phyloP scores from a whole-genome alignment of 2,329 filamentous ascomycete species.

The Aureobasidium sp. region DNA sequence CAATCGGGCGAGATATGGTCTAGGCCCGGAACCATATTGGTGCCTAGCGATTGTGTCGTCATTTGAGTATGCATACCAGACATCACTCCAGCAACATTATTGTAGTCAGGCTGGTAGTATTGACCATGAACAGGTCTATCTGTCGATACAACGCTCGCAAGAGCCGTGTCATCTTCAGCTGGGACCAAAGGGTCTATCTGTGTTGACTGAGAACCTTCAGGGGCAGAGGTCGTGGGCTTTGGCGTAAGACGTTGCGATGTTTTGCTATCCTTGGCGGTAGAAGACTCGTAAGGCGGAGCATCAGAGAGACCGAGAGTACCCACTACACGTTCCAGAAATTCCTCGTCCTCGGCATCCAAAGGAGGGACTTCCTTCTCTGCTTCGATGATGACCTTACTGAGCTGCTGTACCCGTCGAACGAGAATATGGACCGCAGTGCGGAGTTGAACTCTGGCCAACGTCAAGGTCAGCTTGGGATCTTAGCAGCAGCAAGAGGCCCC shows the following conservation, averaged over 20 bases:
- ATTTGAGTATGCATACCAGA: not conserved
- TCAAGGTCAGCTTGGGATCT: not conserved
- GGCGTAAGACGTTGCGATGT: not conserved
- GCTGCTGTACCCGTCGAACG: not conserved
- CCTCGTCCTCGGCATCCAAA: slow-evolving; percentile 26
- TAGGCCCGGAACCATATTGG: not conserved
- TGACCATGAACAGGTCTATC: too few relatives aligned
- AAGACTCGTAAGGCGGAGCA: not conserved
- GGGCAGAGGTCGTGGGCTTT: not conserved
- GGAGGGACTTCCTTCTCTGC: slow-evolving; percentile 11
- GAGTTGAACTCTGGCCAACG: not conserved
- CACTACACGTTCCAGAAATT: slow-evolving; percentile 32
- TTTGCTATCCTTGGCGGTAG: not conserved
- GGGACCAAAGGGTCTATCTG: not conserved
- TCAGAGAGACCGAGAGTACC: slow-evolving; percentile 13
- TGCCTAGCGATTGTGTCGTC: not conserved
- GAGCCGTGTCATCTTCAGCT: too few relatives aligned
- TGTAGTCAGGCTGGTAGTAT: not conserved
- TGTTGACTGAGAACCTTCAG: not conserved
- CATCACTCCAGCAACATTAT: not conserved
- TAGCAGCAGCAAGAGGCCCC: not conserved
- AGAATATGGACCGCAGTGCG: slow-evolving; percentile 9
- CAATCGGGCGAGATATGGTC: slow-evolving; percentile 18
- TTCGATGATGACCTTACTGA: slow-evolving; percentile 8
- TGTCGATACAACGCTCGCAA: not conserved